Conservation (phyloP, 495 filamentous ascomycete genomes). For the Parathielavia appendiculata region DNA sequence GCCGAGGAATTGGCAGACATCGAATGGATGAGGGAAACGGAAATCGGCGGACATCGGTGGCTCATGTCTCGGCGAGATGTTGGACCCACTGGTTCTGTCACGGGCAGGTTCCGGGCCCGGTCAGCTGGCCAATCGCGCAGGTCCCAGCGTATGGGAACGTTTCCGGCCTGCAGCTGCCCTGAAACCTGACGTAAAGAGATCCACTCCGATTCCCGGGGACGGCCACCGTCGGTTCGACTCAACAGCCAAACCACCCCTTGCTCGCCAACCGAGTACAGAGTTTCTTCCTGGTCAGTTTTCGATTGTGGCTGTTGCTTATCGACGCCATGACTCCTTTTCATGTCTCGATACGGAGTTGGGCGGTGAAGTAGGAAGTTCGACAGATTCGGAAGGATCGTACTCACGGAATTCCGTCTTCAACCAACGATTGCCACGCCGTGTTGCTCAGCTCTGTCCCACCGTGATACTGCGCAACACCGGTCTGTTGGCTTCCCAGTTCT, state of each 20-base stretch:
- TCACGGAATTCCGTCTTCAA: background rate
- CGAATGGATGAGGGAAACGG: background rate
- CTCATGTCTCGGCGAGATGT: background rate
- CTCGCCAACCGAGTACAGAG: background rate
- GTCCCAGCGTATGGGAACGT: constrained; percentile 17
- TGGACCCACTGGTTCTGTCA: background rate
- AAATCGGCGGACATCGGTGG: constrained; percentile 9
- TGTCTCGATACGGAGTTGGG: background rate
- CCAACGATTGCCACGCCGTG: background rate
- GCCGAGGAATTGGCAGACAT: background rate
- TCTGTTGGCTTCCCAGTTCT: background rate
- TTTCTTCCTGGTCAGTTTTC: background rate
- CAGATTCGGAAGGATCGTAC: background rate
- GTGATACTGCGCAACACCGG: background rate
- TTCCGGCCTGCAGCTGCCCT: constrained; percentile 10
- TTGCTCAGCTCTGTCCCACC: background rate
- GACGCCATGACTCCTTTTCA: constrained; percentile 2
- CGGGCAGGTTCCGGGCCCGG: background rate
- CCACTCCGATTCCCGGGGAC: constrained; percentile 14
- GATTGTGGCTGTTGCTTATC: constrained; percentile 3
- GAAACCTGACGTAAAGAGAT: constrained; percentile 20
- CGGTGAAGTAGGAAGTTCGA: background rate
- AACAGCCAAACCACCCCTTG: background rate
- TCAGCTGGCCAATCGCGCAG: constrained; percentile 17
- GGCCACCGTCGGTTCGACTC: constrained; percentile 17